Evolutionary conservation across 192 early-diverging fungal genomes (phyloP).

Genomic region (Funneliformis geosporum): DNA sequence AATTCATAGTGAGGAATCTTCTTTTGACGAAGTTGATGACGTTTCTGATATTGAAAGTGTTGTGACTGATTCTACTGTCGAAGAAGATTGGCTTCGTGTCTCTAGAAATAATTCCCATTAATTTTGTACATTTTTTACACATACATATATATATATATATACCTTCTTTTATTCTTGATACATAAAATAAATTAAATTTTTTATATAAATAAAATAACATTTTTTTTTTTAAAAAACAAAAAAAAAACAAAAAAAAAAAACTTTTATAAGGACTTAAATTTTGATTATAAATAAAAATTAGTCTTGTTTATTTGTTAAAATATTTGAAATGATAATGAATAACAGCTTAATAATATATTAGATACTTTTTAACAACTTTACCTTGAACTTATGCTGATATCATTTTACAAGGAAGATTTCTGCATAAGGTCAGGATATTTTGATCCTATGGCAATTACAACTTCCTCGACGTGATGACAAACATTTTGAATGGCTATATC

Average conservation of each 20-base stretch:
- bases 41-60: background rate
- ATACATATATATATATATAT: background rate
- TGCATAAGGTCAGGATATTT: slow-evolving; percentile 46
- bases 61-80: background rate
- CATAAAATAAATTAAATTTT: too few species aligned
- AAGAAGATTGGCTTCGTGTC: background rate
- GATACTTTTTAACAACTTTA: too few species aligned
- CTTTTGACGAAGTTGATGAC: background rate
- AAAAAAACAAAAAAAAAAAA: too few species aligned
- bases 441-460: slow-evolving; percentile 51
- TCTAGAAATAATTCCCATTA: background rate
- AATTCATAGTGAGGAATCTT: background rate
- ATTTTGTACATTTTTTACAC: too few species aligned
- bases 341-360: too few species aligned
- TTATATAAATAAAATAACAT: too few species aligned
- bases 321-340: too few species aligned
- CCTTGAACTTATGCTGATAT: too few species aligned
- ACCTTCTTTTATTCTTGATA: background rate
- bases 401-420: background rate
- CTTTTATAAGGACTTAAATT: too few species aligned
- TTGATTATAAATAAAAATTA: too few species aligned
- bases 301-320: too few species aligned
- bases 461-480: slow-evolving; percentile 60
- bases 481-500: slow-evolving; percentile 58
- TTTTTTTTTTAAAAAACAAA: too few species aligned